phyloP scores from a whole-genome alignment of 73 alveolate species.

The Stentor coeruleus region DNA sequence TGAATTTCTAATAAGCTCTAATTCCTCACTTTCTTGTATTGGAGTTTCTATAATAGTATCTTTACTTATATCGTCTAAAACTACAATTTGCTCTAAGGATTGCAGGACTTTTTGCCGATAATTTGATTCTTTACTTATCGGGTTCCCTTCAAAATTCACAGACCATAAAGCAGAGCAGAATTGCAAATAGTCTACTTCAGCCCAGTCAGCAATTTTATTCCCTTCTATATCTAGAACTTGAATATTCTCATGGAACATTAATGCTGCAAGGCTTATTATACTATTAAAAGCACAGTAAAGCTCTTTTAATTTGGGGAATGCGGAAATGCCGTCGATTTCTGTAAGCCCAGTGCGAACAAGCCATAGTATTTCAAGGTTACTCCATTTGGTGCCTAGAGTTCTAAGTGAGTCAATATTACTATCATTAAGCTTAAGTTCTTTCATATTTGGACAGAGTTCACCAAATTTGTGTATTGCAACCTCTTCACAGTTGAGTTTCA shows the following conservation, averaged over 20 bases:
- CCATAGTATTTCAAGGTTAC: background rate
- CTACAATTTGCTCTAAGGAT: background rate
- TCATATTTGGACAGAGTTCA: conserved; percentile 34
- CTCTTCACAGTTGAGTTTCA: background rate
- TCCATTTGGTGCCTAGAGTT: conserved; percentile 17
- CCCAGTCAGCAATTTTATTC: background rate
- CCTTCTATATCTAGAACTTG: conserved; percentile 28
- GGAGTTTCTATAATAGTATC: background rate
- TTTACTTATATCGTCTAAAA: conserved; percentile 11
- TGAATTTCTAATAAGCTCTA: background rate
- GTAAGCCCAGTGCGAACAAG: background rate
- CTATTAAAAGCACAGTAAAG: conserved; percentile 22
- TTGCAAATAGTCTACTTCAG: background rate
- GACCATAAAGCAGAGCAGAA: conserved; percentile 1
- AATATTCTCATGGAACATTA: conserved; percentile 12
- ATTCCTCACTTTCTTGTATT: background rate
- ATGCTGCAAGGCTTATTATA: background rate
- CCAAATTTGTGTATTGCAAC: background rate
- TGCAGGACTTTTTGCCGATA: conserved; percentile 7
- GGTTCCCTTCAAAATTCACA: conserved; percentile 25
- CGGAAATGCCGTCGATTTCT: conserved; percentile 24
- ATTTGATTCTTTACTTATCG: background rate
- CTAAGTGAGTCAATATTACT: background rate
- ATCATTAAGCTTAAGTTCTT: conserved; percentile 10
- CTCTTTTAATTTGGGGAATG: conserved; percentile 22